Evolutionary conservation across 805 yeast genomes (phyloP).

Genomic region (Ogataea nonfermentans): DNA sequence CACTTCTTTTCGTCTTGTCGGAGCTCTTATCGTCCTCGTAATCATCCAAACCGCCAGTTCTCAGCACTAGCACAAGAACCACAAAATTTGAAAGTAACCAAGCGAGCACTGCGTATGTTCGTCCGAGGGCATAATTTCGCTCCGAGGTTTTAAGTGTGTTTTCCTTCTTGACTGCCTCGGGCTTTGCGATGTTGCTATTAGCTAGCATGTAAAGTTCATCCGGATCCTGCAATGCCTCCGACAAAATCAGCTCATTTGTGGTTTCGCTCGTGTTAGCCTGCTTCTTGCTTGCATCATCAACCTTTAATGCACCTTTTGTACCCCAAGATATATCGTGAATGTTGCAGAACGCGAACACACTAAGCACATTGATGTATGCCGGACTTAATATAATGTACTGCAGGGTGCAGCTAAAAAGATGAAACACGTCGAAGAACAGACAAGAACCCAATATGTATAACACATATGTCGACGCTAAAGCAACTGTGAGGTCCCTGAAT

Average conservation of each 20-base stretch:
- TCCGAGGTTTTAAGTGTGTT: slow-evolving; percentile 25
- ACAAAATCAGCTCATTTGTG: slow-evolving; percentile 24
- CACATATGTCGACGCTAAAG: slow-evolving; percentile 78
- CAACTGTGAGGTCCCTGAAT: slow-evolving; percentile 80
- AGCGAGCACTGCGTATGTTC: slow-evolving; percentile 81
- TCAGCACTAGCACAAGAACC: slow-evolving; percentile 74
- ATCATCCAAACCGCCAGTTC: slow-evolving; percentile 73
- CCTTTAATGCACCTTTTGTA: slow-evolving; percentile 76
- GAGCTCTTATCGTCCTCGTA: slow-evolving; percentile 20
- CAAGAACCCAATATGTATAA: slow-evolving; percentile 75
- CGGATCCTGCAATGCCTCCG: slow-evolving; percentile 33
- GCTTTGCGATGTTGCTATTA: slow-evolving; percentile 26
- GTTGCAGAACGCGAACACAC: slow-evolving; percentile 92
- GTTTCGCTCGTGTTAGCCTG: slow-evolving; percentile 40
- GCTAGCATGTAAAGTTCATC: slow-evolving; percentile 30
- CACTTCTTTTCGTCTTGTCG: slow-evolving; percentile 21
- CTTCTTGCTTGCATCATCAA: slow-evolving; percentile 57
- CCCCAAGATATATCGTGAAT: slow-evolving; percentile 97
- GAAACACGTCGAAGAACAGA: slow-evolving; percentile 84
- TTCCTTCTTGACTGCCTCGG: slow-evolving; percentile 48
- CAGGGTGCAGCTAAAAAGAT: slow-evolving; percentile 77
- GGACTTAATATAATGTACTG: slow-evolving; percentile 86
- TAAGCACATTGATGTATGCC: slow-evolving; percentile 82
- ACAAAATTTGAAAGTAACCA: slow-evolving; percentile 87
- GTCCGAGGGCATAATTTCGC: slow-evolving; percentile 83